Base-by-base conservation (phyloP, 768 basidiomycete species). In the Psilocybe cubensis region DNA sequence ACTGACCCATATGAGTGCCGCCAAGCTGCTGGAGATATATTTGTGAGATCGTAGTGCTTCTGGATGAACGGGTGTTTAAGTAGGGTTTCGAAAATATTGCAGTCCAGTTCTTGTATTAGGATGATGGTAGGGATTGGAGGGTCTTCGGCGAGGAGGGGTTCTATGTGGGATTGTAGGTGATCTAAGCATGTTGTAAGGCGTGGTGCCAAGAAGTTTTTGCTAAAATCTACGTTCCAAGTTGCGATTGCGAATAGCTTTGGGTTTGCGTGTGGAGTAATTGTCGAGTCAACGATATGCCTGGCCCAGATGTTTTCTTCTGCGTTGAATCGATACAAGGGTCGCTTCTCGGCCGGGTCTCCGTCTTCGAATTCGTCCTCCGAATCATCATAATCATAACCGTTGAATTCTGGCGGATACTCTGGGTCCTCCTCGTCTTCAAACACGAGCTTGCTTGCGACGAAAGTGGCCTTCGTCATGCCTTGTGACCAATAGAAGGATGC, bases 191-290 rank as follows among this genome's bases (percentile, higher is more conserved):
- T 23, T 18, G 52, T 45, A 8, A 64, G 50, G 12, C 63, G 63
- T 29, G 45, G 29, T 20, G 25, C 3, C 14, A 29, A 25, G 20
- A 43, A 48, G 0, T 25, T 4, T 11, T 42, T 29, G 38, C 56
- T 61, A 53, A 61, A 61, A 40, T 64, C 60, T 11, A 64, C 56
- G 52, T 64, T 64, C 58, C 60, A 64, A 21, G 63, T 56, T 27
- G 56, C 40, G 27, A 63, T 23, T 8, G 52, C 41, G 25, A 63
- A 59, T 25, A 52, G 24, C 3, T 35, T 47, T 28, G 41, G 17
- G 17, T 23, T 51, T 12, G n/a, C 45, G 20, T 28, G 28, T 46
- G 43, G n/a, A 24, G 29, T 4, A 12, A 24, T 27, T n/a, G 9
- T 18, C 3, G 17, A 23, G 27, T 29, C 28, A n/a, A 38, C 23